Base-by-base conservation (phyloP, 345 rosid species). In the Citrus glauca region DNA sequence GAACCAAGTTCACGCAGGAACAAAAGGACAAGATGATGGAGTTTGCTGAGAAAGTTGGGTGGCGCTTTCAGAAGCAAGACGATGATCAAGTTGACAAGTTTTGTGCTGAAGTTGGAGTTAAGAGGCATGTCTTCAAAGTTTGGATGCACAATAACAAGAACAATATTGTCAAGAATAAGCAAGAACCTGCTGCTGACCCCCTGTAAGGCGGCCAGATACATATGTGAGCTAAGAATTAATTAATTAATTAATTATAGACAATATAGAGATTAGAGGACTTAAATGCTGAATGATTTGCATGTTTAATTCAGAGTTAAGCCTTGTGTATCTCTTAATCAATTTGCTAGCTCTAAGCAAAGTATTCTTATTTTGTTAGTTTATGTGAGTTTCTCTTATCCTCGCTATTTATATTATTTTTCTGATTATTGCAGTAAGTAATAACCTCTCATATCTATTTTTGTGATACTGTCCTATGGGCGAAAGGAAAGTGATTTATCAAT, bases 71-170 rank as follows among this genome's bases (percentile, higher is more conserved):
- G 55, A 88, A 82, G 75, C 94, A 88, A 81, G 95, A 93, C 1
- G 97, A 89, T 13, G 93, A 88, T 6, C 89, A 88, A 74, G 84
- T 93, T 6, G 85, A 88, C 48, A 88, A 83, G 66, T 90, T 93
- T 76, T 93, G 95, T 13, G 79, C 77, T 7, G 95, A 91, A 59
- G 87, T 82, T 74, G 95, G 97, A 4, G 88, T 93, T 9, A 89
- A 81, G 73, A 90, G 95, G 78, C 93, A 85, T 73, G 95, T 90
- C 24, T 90, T 93, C 81, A 91, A 91, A 80, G 97, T 93, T 9
- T 93, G 97, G 97, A 91, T 93, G 97, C 97, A 93, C 66, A 93
- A 93, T 77, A 93, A 93, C 79, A 93, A 93, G 91, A 90, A 78
- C 72, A 77, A 81, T 13, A 45, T 0, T 50, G 89, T 82, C 32